Conservation (phyloP, 2,329 filamentous ascomycete genomes). For the Pseudogymnoascus sp. region DNA sequence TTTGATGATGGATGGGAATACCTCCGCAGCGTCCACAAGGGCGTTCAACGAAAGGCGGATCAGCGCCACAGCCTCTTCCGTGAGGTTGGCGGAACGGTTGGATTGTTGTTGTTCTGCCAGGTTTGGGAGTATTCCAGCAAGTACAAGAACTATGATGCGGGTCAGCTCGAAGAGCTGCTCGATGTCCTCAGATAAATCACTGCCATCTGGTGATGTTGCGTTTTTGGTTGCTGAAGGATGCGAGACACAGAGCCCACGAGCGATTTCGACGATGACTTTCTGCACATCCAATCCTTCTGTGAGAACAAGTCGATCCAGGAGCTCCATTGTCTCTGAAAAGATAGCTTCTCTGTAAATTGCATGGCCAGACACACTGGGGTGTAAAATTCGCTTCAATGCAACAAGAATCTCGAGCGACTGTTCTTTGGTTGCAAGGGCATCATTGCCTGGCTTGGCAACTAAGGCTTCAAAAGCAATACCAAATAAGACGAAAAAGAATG, state of each 20-base stretch:
- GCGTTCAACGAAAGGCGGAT: constrained; percentile 75
- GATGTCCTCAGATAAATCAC: constrained; percentile 85
- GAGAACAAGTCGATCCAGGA: constrained; percentile 83
- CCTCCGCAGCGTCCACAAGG: constrained; percentile 86
- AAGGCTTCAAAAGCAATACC: constrained; percentile 94
- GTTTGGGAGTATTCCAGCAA: constrained; percentile 81
- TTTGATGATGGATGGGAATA: constrained; percentile 94
- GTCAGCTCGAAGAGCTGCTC: constrained; percentile 97
- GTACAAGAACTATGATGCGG: constrained; percentile 86
- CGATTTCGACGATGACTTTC: constrained; percentile 87
- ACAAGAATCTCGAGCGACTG: constrained; percentile 83
- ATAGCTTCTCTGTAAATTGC: constrained; percentile 94
- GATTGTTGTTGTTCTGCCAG: constrained; percentile 55
- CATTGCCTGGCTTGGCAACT: constrained; percentile 64
- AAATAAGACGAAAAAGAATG: constrained; percentile 98
- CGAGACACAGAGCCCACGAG: constrained; percentile 77
- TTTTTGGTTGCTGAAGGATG: constrained; percentile 79
- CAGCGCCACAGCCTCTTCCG: constrained; percentile 77
- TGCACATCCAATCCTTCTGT: constrained; percentile 88
- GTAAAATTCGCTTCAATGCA: constrained; percentile 88
- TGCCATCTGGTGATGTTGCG: constrained; percentile 56
- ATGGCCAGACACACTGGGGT: constrained; percentile 89
- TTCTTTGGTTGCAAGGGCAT: constrained; percentile 62
- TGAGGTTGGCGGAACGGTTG: constrained; percentile 65
- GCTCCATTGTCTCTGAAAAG: constrained; percentile 94